phyloP scores from a whole-genome alignment of 768 basidiomycete genomes.

The Phaeotremella fagi region DNA sequence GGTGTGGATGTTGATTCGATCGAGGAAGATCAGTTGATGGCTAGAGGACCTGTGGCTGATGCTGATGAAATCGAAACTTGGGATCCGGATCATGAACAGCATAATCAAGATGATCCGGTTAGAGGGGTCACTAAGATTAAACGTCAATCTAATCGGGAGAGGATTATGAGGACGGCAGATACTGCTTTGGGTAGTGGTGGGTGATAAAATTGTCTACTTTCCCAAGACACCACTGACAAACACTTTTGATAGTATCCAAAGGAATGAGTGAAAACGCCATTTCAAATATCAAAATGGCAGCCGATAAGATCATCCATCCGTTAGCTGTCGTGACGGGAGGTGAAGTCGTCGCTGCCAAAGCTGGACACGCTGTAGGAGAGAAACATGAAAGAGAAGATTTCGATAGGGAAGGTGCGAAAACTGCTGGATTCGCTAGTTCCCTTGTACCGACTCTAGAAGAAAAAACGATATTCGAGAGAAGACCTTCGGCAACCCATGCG shows the following conservation, averaged over 20 bases:
- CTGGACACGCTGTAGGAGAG: slow-evolving; percentile 52
- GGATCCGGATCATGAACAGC: slow-evolving; percentile 71
- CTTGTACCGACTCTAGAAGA: slow-evolving; percentile 69
- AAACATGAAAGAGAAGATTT: slow-evolving; percentile 57
- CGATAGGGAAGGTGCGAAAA: slow-evolving; percentile 55
- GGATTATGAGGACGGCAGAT: slow-evolving; percentile 37
- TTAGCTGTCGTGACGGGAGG: slow-evolving; percentile 45
- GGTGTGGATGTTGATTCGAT: slow-evolving; percentile 90
- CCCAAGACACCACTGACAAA: too few species aligned
- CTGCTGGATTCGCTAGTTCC: slow-evolving; percentile 59
- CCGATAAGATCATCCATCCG: slow-evolving; percentile 53
- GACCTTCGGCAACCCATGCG: slow-evolving; percentile 47
- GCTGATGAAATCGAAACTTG: slow-evolving; percentile 59
- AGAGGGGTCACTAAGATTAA: slow-evolving; percentile 43
- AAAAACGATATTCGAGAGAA: slow-evolving; percentile 57
- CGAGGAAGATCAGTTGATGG: slow-evolving; percentile 67
- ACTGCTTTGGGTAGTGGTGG: slow-evolving; percentile 37
- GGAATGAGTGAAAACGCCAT: slow-evolving; percentile 45
- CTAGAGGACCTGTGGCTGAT: slow-evolving; percentile 54
- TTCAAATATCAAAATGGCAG: slow-evolving; percentile 48
- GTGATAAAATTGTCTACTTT: too few species aligned
- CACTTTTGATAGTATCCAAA: slow-evolving; percentile 40
- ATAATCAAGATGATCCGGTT: slow-evolving; percentile 29
- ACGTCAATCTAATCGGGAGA: slow-evolving; percentile 33
- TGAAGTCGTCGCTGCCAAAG: slow-evolving; percentile 31